These are phyloP conservation scores for Pulveroboletus frians DNA, from an alignment of 768 basidiomycete genomes.

Conservation along the genomic window DNA sequence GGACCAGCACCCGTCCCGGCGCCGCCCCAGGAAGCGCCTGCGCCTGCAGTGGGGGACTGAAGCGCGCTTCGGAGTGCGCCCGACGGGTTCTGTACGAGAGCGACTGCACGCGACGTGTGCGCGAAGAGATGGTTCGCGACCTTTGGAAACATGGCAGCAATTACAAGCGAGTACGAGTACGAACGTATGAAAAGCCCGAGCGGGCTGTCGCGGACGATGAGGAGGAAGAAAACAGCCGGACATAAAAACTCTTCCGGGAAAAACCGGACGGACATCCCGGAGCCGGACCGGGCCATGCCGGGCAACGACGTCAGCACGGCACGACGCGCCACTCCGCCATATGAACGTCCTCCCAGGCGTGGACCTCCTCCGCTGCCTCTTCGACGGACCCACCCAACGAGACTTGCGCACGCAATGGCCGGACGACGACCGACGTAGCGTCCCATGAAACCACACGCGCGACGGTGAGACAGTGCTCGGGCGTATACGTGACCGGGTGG, in stretches of 20 bases:
- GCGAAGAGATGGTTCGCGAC: conserved; percentile 75
- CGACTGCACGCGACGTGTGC: conserved; percentile 70
- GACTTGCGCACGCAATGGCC: conserved; percentile 14
- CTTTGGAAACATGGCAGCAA: conserved; percentile 67
- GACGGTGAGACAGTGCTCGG: conserved; percentile 50
- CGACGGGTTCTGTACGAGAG: conserved; percentile 68
- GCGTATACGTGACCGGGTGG: conserved; percentile 53
- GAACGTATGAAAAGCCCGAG: background rate
- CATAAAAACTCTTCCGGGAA: conserved; percentile 19
- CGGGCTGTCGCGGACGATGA: conserved; percentile 1
- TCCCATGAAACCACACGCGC: conserved; percentile 34
- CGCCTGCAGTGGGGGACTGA: conserved; percentile 46
- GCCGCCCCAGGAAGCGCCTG: conserved; percentile 49
- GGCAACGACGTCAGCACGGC: conserved; percentile 3
- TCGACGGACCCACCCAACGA: conserved; percentile 30
- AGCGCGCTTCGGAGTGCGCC: conserved; percentile 71
- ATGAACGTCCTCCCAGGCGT: conserved; percentile 29
- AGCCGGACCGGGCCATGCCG: conserved; percentile 14
- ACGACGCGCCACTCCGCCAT: conserved; percentile 28
- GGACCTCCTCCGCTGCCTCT: conserved; percentile 7
- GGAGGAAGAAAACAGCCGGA: background rate
- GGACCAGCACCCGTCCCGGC: conserved; percentile 52
- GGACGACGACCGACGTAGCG: conserved; percentile 10
- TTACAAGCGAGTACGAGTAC: conserved; percentile 1
- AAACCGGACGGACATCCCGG: conserved; percentile 12